Conservation (phyloP, 2,329 filamentous ascomycete genomes). For the Penicillium oxalicum region DNA sequence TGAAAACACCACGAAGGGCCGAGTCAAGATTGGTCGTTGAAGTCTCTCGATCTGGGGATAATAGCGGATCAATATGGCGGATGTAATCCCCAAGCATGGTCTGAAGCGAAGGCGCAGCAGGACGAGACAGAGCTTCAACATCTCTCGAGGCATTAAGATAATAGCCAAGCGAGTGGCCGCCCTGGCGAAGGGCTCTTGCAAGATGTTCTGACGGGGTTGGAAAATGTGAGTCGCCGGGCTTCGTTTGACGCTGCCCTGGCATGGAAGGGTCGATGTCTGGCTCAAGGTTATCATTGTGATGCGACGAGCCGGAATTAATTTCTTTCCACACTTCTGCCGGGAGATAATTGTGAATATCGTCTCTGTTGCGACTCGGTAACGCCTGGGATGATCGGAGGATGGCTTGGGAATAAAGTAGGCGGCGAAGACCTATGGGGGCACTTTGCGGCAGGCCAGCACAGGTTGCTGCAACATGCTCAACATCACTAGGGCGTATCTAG, state of each 20-base stretch:
- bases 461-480: neutral
- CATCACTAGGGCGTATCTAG: neutral
- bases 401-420: conserved; percentile 2
- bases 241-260: neutral
- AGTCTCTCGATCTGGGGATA: conserved; percentile 9
- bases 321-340: neutral
- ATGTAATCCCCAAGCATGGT: conserved; percentile 38
- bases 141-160: conserved; percentile 1
- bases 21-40: conserved; percentile 16
- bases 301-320: neutral
- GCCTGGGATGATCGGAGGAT: neutral
- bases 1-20: conserved; percentile 31
- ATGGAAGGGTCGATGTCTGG: neutral
- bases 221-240: neutral
- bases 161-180: conserved; percentile 13
- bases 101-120: conserved; percentile 24
- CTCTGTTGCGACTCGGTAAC: neutral
- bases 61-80: conserved; percentile 27
- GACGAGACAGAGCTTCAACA: conserved; percentile 2
- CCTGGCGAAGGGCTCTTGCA: conserved; percentile 23
- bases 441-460: neutral
- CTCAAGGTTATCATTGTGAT: neutral
- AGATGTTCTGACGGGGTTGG: conserved; percentile 30
- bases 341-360: neutral
- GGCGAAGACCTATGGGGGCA: conserved; percentile 3